phyloP scores from a whole-genome alignment of 441 rosid genomes.

The Eugenia klotzschiana region DNA sequence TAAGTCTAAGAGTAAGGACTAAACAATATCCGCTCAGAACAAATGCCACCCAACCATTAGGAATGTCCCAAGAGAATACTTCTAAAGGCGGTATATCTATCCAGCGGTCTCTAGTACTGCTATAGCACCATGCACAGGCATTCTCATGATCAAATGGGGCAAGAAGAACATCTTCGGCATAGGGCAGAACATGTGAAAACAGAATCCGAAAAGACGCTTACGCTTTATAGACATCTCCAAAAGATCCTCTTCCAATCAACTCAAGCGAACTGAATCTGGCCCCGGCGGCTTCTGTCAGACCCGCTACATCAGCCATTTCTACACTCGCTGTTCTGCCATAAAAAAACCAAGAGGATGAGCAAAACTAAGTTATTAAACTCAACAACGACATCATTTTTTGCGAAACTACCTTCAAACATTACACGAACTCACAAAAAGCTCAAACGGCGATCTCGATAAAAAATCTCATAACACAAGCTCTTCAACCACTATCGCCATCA shows the following conservation, averaged over 20 bases:
- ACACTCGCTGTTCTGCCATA: constrained; percentile 1
- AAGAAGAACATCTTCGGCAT: not conserved
- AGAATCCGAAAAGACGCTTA: constrained; percentile 17
- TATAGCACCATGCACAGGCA: not conserved
- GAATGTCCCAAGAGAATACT: not conserved
- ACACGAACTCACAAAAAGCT: not conserved
- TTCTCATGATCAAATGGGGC: not conserved
- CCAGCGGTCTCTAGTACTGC: not conserved
- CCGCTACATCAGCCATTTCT: constrained; percentile 73
- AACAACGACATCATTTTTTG: not conserved
- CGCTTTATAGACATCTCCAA: constrained; percentile 99
- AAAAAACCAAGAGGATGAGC: not conserved
- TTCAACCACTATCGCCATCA: not conserved
- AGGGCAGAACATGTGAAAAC: not conserved
- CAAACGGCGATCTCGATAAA: not conserved
- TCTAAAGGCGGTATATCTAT: not conserved
- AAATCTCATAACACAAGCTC: not conserved
- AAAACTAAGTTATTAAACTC: not conserved
- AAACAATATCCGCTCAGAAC: not conserved
- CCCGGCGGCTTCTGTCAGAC: constrained; percentile 76
- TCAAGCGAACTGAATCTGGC: constrained; percentile 69
- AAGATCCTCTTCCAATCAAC: constrained; percentile 92
- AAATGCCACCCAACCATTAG: not conserved
- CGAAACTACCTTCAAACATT: not conserved
- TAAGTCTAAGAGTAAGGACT: not conserved